Percentiles rank a stretch among this genome's conserved stretches.
Evolutionary conservation across 768 basidiomycete species (phyloP).

Genomic region (Punctularia strigosozonata): DNA sequence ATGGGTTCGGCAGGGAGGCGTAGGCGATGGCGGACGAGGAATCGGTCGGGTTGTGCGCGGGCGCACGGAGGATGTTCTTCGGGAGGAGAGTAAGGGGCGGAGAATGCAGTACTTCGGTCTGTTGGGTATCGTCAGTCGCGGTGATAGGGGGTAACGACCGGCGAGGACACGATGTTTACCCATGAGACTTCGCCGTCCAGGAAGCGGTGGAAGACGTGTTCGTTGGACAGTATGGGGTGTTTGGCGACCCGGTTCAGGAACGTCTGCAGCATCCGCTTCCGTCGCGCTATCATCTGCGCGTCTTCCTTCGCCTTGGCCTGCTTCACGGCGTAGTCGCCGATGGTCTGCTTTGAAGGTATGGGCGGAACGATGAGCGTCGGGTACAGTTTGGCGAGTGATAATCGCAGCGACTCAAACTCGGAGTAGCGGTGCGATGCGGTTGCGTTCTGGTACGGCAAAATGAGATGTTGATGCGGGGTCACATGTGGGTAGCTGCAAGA

Average conservation of each 20-base stretch:
- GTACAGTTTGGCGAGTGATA: constrained; percentile 75
- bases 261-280: constrained; percentile 91
- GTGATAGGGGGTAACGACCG: not conserved
- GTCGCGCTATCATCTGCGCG: constrained; percentile 75
- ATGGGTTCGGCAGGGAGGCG: constrained; percentile 79
- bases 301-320: constrained; percentile 97
- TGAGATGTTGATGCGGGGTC: constrained; percentile 6
- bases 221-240: constrained; percentile 93
- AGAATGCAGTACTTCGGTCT: constrained; percentile 90
- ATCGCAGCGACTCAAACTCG: constrained; percentile 90
- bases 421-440: constrained; percentile 90
- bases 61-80: constrained; percentile 92
- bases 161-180: constrained; percentile 35
- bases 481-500: constrained; percentile 8
- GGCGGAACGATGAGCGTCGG: constrained; percentile 96
- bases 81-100: constrained; percentile 85
- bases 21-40: constrained; percentile 62
- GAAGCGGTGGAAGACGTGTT: constrained; percentile 94
- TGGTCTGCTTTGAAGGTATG: constrained; percentile 91
- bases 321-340: constrained; percentile 95
- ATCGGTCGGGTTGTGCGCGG: constrained; percentile 90
- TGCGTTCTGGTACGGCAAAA: constrained; percentile 38
- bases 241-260: constrained; percentile 84
- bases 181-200: constrained; percentile 93
- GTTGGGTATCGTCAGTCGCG: constrained; percentile 3